Percentiles rank a stretch among this genome's conserved stretches.
phyloP scores from a whole-genome alignment of 495 filamentous ascomycete species.

The Xylaria acuta region DNA sequence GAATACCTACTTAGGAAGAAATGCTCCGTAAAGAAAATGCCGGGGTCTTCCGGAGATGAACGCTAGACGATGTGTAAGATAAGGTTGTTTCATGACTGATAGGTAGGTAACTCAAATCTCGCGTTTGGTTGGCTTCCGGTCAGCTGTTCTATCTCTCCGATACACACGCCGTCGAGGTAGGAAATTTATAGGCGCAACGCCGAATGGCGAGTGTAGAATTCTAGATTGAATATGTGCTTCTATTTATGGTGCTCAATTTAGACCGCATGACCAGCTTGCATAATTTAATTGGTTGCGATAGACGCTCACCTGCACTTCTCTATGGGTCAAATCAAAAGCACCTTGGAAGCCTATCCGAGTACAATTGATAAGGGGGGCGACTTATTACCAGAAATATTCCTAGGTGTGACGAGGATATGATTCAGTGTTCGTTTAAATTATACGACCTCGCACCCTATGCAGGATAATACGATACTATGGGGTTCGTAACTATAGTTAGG shows the following conservation, averaged over 20 bases:
- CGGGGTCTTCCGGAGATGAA: not conserved
- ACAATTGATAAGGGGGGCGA: not conserved
- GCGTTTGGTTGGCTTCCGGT: not conserved
- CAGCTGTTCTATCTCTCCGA: not conserved
- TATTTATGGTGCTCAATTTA: not conserved
- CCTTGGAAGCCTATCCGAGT: not conserved
- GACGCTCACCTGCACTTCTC: not conserved
- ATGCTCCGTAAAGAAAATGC: not conserved
- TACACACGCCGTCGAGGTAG: not conserved
- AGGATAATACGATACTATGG: not conserved
- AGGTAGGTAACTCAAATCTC: not conserved
- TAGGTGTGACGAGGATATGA: constrained; percentile 1
- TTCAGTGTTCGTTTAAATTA: not conserved
- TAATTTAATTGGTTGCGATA: not conserved
- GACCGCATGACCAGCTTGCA: not conserved
- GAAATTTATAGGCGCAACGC: not conserved
- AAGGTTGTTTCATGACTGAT: not conserved
- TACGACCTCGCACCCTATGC: not conserved
- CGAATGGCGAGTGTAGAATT: not conserved
- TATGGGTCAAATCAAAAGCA: not conserved
- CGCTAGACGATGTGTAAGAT: not conserved
- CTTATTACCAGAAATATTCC: not conserved
- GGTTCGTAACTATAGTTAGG: not conserved
- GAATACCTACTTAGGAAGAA: not conserved
- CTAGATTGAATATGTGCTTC: not conserved